phyloP scores from a whole-genome alignment of 148 eudicot genomes.

The Oxyria digyna region DNA sequence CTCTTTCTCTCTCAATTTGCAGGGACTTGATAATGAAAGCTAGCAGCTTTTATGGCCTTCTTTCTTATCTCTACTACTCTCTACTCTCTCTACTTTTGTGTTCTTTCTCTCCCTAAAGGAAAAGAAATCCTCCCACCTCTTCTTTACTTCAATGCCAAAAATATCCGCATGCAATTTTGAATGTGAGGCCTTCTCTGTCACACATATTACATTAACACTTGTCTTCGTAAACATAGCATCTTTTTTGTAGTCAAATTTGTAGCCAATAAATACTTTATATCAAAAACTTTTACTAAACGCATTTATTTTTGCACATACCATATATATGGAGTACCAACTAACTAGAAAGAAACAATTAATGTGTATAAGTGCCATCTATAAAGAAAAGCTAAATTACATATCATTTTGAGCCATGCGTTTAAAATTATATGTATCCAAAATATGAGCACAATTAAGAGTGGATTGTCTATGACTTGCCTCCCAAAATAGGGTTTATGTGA shows the following conservation, averaged over 20 bases:
- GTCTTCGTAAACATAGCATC: not conserved
- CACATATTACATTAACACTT: not conserved
- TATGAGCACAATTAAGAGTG: too few species aligned
- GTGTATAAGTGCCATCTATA: not conserved
- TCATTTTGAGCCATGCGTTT: not conserved
- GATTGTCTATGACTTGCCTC: not conserved
- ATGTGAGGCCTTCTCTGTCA: not conserved
- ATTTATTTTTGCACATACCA: too few species aligned
- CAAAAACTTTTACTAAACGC: too few species aligned
- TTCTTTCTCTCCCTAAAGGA: slow-evolving; percentile 2
- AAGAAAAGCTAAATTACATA: not conserved
- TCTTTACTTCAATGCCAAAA: not conserved
- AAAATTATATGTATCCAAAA: too few species aligned
- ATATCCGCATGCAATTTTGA: slow-evolving; percentile 7
- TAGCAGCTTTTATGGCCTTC: slow-evolving; percentile 9
- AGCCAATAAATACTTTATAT: too few species aligned
- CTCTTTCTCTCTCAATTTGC: slow-evolving; percentile 6
- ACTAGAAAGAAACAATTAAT: not conserved
- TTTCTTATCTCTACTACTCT: slow-evolving; percentile 9
- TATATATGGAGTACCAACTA: not conserved
- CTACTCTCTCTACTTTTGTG: slow-evolving; percentile 10
- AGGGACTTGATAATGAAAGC: slow-evolving; percentile 5
- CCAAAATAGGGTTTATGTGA: slow-evolving; percentile 7
- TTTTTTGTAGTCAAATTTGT: too few species aligned
- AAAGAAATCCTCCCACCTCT: not conserved